Percentiles rank a stretch among this genome's conserved stretches.
These are phyloP conservation scores for Avena insularis DNA, from an alignment of 176 grass and related monocot species.

Conservation along the genomic window DNA sequence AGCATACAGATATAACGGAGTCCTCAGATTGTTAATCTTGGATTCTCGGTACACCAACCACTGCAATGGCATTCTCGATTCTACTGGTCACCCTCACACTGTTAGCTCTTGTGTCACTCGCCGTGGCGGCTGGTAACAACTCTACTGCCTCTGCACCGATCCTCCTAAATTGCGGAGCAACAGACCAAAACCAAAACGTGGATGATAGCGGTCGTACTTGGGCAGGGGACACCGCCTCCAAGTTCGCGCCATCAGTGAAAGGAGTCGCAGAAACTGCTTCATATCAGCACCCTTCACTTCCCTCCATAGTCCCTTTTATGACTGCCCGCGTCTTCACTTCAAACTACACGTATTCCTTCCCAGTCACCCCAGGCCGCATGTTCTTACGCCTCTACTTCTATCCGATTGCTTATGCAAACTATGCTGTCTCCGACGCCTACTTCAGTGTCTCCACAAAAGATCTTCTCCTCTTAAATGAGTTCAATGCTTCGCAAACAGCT, in stretches of 20 bases:
- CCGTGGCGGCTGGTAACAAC: conserved; percentile 24
- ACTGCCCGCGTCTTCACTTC: conserved; percentile 58
- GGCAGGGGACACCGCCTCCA: conserved; percentile 53
- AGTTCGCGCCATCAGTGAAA: conserved; percentile 51
- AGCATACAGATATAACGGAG: conserved; percentile 5
- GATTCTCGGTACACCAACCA: conserved; percentile 7
- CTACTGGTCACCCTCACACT: conserved; percentile 35
- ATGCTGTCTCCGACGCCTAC: conserved; percentile 30
- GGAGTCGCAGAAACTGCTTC: not conserved
- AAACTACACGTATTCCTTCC: conserved; percentile 71
- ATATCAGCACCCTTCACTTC: conserved; percentile 37
- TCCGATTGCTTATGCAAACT: conserved; percentile 38
- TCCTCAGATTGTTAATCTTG: not conserved
- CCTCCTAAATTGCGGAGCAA: conserved; percentile 58
- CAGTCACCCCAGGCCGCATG: conserved; percentile 50
- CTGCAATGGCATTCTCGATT: conserved; percentile 7
- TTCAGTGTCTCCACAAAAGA: conserved; percentile 47
- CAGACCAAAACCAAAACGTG: not conserved
- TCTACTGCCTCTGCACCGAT: conserved; percentile 37
- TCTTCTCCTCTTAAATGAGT: conserved; percentile 50
- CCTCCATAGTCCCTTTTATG: conserved; percentile 36
- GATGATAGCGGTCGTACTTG: conserved; percentile 33
- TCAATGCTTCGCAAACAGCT: conserved; percentile 54
- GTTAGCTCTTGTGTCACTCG: not conserved
- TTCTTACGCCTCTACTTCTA: conserved; percentile 89